These are phyloP conservation scores for Barnettozyma sucrosica DNA, from an alignment of 805 yeast genomes.

Conservation along the genomic window DNA sequence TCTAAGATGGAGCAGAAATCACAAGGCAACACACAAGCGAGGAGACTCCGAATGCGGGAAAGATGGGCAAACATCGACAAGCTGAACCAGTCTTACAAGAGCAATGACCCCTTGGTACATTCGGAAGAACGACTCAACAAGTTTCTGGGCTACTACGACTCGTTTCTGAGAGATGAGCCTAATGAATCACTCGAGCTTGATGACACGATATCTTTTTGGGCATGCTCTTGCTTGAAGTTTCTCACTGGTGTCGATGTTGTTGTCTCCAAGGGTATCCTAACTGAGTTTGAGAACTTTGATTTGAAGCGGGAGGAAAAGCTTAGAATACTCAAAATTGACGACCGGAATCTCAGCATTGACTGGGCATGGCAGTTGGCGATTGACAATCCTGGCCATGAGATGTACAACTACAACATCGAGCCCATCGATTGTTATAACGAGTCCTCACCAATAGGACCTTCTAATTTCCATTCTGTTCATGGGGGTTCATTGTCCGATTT, in stretches of 20 bases:
- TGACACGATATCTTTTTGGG: slow-evolving; percentile 18
- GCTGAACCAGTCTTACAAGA: slow-evolving; percentile 7
- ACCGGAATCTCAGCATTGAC: slow-evolving; percentile 13
- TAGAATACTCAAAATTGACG: slow-evolving; percentile 13
- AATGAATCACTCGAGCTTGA: slow-evolving; percentile 3
- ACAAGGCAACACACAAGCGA: slow-evolving; percentile 7
- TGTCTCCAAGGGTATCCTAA: slow-evolving; percentile 12
- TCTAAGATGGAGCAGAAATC: neutral
- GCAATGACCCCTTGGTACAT: slow-evolving; percentile 16
- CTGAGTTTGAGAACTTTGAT: slow-evolving; percentile 20
- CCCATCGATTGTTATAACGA: slow-evolving; percentile 6
- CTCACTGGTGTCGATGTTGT: slow-evolving; percentile 15
- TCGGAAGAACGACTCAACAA: slow-evolving; percentile 15
- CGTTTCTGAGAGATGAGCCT: slow-evolving; percentile 6
- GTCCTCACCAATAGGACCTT: slow-evolving; percentile 15
- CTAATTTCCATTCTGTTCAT: slow-evolving; percentile 18
- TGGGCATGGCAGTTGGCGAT: slow-evolving; percentile 26
- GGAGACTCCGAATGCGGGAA: slow-evolving; percentile 14
- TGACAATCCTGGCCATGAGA: slow-evolving; percentile 19
- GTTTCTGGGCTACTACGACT: slow-evolving; percentile 19
- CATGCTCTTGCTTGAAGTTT: slow-evolving; percentile 19
- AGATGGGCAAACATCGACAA: slow-evolving; percentile 17
- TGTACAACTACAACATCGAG: slow-evolving; percentile 16
- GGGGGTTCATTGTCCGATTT: slow-evolving; percentile 16
- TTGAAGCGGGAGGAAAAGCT: slow-evolving; percentile 13